Base-by-base conservation (phyloP, 2,329 filamentous ascomycete genomes). In the Aspergillus chevalieri region DNA sequence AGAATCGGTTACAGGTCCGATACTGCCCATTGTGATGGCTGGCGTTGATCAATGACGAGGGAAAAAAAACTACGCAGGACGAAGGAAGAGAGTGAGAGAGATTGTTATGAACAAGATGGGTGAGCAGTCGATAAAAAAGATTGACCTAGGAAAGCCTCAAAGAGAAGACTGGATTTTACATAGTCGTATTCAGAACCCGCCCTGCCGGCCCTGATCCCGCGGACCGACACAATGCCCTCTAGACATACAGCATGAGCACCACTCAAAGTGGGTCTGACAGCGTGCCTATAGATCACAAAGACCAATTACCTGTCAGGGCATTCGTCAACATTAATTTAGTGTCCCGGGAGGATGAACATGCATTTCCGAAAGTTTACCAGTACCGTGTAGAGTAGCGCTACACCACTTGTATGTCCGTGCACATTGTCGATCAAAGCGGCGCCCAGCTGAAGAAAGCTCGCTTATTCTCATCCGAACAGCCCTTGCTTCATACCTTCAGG, bases 1-100 rank as follows among this genome's bases (percentile, higher is more conserved):
- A 2, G 38, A 19, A 14, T 51, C 49, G 6, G 26, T 21, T 48
- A n/a, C 22, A 15, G 12, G 24, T 44, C 26, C 39, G 19, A 44
- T 48, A 22, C 41, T 48, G n/a, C 47, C 47, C 47, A 48, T 44
- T 26, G 4, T 44, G 22, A 44, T 24, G 19, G 14, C 34, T 4
- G 26, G 10, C 12, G 6, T 3, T 8, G 3, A 10, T 28, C 9
- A 28, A 28, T 12, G 3, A 28, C 3, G 3, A 28, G 9, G 12
- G 4, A 22, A 33, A 10, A 33, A 36, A 36, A 9, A 7, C 6
- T 36, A 15, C 4, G 5, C 15, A 17, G 8, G 6, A 17, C 3
- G 34, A n/a, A n/a, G n/a, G 6, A 15, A 12, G 30, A 14, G 30
- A 28, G 9, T 28, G 26, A 12, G 9, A 12, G 9, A 28, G 26